Evolutionary conservation across 805 yeast genomes (phyloP).

Genomic region (Ogataea sp.): DNA sequence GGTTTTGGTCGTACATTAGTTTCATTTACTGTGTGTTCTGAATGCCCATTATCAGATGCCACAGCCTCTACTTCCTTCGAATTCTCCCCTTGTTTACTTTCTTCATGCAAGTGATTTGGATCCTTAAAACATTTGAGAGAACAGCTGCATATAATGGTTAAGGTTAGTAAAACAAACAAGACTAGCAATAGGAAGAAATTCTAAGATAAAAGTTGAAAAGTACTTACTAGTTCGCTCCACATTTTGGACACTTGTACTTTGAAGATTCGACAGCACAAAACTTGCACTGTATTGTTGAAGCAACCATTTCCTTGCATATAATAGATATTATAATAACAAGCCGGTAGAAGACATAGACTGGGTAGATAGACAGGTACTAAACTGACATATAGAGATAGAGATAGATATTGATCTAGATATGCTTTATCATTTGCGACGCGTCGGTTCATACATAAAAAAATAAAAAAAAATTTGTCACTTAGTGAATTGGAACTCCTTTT

Average conservation of each 20-base stretch:
- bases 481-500: no score
- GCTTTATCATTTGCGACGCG: no score
- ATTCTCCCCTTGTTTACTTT: constrained; percentile 1
- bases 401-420: no score
- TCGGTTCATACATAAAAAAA: background rate
- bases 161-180: background rate
- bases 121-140: constrained; percentile 54
- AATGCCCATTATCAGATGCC: background rate
- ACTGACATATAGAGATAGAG: no score
- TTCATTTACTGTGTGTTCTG: no score
- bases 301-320: no score
- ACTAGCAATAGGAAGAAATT: background rate
- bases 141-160: constrained; percentile 29
- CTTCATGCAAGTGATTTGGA: constrained; percentile 26
- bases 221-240: constrained; percentile 31
- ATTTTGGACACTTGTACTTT: constrained; percentile 42
- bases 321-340: background rate
- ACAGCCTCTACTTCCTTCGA: background rate
- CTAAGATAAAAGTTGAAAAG: constrained; percentile 5
- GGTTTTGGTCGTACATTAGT: no score
- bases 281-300: constrained; percentile 13
- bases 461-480: no score
- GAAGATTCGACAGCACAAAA: constrained; percentile 21
- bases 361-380: no score
- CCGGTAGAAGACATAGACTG: no score